Base-by-base conservation (phyloP, 495 filamentous ascomycete species). In the Penicillium bovifimosum region DNA sequence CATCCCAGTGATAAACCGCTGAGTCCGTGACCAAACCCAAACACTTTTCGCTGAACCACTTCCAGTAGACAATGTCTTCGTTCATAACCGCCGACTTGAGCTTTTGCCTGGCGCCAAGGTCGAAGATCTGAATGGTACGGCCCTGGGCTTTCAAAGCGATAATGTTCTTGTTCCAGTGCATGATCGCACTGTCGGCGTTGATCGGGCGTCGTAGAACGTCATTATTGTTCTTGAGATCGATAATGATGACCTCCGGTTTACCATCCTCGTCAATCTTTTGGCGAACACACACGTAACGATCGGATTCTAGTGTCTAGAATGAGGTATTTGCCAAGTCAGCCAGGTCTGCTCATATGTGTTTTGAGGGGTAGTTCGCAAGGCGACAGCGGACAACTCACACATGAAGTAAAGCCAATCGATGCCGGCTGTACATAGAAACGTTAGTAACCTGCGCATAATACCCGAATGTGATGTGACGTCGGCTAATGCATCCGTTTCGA, bases 171-270 rank as follows among this genome's bases (percentile, higher is more conserved):
- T 76, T 82, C 89, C 91, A 96, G 81, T 99, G 93, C 93, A 99
- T 96, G 66, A 99, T 96, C 54, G 93, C 95, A 82, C 91, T 96
- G 77, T 99, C 93, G 59, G 93, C 95, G 75, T 96, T 97, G 78
- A 99, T 99, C 8, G 91, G 90, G 58, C 93, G 82, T 56, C 88
- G 85, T 53, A 91, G 95, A 64, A 95, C 80, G 72, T 90, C 87
- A 80, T 96, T 95, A 72, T 81, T 81, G 74, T 95, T 91, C 71
- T 96, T 95, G 62, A 99, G 86, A 68, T 97, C 85, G 70, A 99
- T 75, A 70, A 97, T 99, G 69, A 97, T 87, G 54, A 97, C 93
- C 70, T 99, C 91, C 29, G 93, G 88, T 43, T 83, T 83, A 42
- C 88, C 81, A 41, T 84, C 80, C 50, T 88, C 86, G 55, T 85